These are phyloP conservation scores for Rhododendron simsii DNA, from an alignment of 148 eudicot species.

Conservation along the genomic window DNA sequence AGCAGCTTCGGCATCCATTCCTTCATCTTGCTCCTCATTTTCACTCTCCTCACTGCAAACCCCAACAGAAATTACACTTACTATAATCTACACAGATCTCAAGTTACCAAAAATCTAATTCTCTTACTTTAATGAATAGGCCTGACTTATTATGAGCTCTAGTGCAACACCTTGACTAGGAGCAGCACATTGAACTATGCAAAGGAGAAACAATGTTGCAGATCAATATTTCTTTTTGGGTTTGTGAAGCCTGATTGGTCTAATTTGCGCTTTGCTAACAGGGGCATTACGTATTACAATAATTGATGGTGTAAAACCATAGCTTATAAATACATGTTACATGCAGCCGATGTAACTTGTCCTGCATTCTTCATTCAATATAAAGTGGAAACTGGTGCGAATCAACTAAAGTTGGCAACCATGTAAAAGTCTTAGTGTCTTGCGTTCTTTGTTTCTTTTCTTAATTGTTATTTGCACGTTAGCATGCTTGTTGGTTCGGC, in stretches of 20 bases:
- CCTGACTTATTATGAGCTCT: too few relatives aligned
- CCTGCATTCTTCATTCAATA: neutral
- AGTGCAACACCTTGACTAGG: neutral
- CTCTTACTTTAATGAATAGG: neutral
- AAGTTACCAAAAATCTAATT: neutral
- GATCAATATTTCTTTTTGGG: neutral
- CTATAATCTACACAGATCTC: too few relatives aligned
- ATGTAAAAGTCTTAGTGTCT: neutral
- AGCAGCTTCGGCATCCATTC: conserved; percentile 53
- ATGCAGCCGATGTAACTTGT: neutral
- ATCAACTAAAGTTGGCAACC: neutral
- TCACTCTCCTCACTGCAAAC: conserved; percentile 42
- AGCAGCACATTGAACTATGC: neutral
- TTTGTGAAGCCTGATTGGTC: neutral
- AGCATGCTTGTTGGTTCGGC: neutral
- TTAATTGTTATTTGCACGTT: neutral
- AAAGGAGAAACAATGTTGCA: neutral
- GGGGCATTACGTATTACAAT: neutral
- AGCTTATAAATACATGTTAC: neutral
- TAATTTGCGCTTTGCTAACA: neutral
- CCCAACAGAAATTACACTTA: neutral
- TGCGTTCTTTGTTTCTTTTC: neutral
- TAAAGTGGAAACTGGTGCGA: neutral
- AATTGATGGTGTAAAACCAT: neutral
- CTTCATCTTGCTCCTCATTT: conserved; percentile 49